Conservation (phyloP, 768 basidiomycete genomes). For the Baorangia bicolor region DNA sequence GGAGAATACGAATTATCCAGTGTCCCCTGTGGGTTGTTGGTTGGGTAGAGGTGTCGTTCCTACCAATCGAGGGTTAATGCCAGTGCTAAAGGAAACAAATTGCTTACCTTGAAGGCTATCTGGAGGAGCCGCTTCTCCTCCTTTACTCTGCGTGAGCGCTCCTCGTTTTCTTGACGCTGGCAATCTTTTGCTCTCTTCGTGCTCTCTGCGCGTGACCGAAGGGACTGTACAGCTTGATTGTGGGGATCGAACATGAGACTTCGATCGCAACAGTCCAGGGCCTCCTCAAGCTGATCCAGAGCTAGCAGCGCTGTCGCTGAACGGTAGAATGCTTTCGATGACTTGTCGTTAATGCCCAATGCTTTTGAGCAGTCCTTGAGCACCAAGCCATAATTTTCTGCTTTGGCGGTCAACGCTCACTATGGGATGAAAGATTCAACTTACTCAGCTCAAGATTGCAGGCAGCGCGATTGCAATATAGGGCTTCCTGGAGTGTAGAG, state of each 20-base stretch:
- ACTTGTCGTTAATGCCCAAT: conserved; percentile 56
- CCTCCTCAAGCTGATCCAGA: conserved; percentile 76
- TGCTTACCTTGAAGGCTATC: conserved; percentile 63
- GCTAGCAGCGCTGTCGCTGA: conserved; percentile 75
- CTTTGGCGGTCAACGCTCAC: not conserved
- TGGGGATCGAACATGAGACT: conserved; percentile 60
- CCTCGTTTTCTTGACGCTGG: conserved; percentile 49
- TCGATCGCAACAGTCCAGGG: conserved; percentile 74
- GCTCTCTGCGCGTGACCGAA: conserved; percentile 48
- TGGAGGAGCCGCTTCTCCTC: conserved; percentile 54
- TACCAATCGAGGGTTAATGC: conserved; percentile 31
- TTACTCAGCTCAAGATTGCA: conserved; percentile 87
- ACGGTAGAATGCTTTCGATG: conserved; percentile 85
- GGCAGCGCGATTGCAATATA: conserved; percentile 89
- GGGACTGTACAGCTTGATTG: conserved; percentile 51
- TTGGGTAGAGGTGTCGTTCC: conserved; percentile 70
- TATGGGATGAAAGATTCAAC: conserved; percentile 23
- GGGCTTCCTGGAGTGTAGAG: conserved; percentile 51
- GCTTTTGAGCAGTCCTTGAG: conserved; percentile 82
- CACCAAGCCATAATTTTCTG: conserved; percentile 88
- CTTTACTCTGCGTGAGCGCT: conserved; percentile 47
- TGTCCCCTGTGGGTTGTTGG: conserved; percentile 49
- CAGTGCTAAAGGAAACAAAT: not conserved
- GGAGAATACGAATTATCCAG: conserved; percentile 59
- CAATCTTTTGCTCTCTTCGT: conserved; percentile 50